Conservation (phyloP, 2,329 filamentous ascomycete genomes). For the Diatrype stigma region DNA sequence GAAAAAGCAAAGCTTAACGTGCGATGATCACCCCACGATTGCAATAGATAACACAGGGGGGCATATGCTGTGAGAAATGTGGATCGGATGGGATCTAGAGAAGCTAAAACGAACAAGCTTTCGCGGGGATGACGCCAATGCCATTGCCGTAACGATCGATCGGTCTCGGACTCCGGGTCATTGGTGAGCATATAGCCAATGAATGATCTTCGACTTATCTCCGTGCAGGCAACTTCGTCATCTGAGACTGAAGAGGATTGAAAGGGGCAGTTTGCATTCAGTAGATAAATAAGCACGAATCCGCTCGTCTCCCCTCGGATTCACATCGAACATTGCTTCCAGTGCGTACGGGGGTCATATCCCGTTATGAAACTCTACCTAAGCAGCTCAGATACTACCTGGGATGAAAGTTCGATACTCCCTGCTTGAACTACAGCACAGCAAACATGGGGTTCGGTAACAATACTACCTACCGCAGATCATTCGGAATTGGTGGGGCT, state of each 20-base stretch:
- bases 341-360: not conserved
- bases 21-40: too few species aligned
- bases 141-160: slow-evolving; percentile 3
- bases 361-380: not conserved
- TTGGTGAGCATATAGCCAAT: slow-evolving; percentile 9
- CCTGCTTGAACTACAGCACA: not conserved
- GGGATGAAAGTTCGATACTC: not conserved
- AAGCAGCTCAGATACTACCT: too few species aligned
- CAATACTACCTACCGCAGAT: slow-evolving; percentile 8
- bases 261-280: not conserved
- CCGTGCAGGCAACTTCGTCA: not conserved
- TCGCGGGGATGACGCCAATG: slow-evolving; percentile 13
- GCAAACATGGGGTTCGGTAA: not conserved
- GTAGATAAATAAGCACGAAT: not conserved
- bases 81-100: not conserved
- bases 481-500: slow-evolving; percentile 26
- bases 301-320: not conserved
- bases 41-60: not conserved
- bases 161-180: not conserved
- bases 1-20: too few species aligned
- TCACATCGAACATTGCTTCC: not conserved
- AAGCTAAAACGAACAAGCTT: slow-evolving; percentile 6
- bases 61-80: not conserved
- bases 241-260: not conserved
- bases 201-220: slow-evolving; percentile 9